Base-by-base conservation (phyloP, 2,329 filamentous ascomycete species). In the Fusarium nisikadoi region DNA sequence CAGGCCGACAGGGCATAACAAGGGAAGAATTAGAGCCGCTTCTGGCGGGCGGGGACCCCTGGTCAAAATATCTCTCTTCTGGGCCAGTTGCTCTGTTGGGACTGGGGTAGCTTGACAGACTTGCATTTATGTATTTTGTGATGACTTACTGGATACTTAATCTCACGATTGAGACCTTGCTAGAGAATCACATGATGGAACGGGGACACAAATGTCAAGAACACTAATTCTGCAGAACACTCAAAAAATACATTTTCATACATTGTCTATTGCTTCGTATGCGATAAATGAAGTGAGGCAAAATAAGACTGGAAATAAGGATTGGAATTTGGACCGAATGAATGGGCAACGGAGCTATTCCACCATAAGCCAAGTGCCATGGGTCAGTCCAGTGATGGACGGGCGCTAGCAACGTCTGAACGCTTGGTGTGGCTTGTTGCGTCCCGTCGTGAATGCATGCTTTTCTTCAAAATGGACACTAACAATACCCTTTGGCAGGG, bases 321-420 rank as follows among this genome's bases (percentile, higher is more conserved):
- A 56, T 8, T 60, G 56, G 65, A 71, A 73, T 71, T 68, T 57
- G 33, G 50, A 60, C 56, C 33, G 62, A 46, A 46, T 56, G 49
- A 42, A 71, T 45, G 65, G 65, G 42, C 39, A 52, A 58, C 69
- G 50, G 64, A 55, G 46, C 56, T 70, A 46, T 54, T 59, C 50
- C 50, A 53, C 47, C 47, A 49, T 58, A 36, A 60, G 42, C 38
- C 27, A 58, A 43, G 53, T 25, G n/a, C 38, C 31, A 50, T 57
- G 42, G 33, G 54, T 14, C 19, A 61, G 36, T 35, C 27, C 17
- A 29, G 61, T 59, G 65, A 69, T 74, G 49, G 71, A 74, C 63
- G 71, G 72, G 65, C 61, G 61, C 72, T 74, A 72, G 50, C 47
- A 74, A 67, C 65, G 68, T 63, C 65, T 67, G 70, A 63, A 63